phyloP scores from a whole-genome alignment of 2,329 filamentous ascomycete species.

The Fusarium sp. region DNA sequence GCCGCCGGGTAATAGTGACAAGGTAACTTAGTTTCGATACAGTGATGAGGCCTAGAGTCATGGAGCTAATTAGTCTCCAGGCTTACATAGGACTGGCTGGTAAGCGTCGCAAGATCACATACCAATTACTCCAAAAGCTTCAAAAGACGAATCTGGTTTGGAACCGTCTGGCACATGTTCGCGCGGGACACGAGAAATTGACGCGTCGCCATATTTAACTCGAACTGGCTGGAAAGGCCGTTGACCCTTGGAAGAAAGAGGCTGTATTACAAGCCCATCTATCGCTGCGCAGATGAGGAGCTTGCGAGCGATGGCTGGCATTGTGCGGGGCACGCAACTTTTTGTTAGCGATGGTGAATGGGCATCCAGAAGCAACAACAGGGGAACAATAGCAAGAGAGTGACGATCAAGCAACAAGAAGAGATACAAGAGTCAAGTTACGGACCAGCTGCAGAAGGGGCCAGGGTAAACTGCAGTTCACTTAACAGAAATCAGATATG shows the following conservation, averaged over 20 bases:
- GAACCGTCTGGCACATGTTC: slow-evolving; percentile 61
- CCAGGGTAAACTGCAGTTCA: slow-evolving; percentile 22
- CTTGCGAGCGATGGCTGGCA: slow-evolving; percentile 85
- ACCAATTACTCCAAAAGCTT: slow-evolving; percentile 72
- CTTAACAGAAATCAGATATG: slow-evolving; percentile 33
- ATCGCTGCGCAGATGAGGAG: slow-evolving; percentile 82
- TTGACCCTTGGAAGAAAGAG: slow-evolving; percentile 71
- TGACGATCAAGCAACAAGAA: slow-evolving; percentile 8
- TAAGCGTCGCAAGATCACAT: slow-evolving; percentile 40
- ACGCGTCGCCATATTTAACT: slow-evolving; percentile 76
- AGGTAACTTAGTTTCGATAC: slow-evolving; percentile 86
- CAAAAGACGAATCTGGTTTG: slow-evolving; percentile 64
- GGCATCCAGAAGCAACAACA: slow-evolving; percentile 25
- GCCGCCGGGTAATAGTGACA: slow-evolving; percentile 84
- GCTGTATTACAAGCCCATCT: slow-evolving; percentile 86
- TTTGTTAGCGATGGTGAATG: slow-evolving; percentile 13
- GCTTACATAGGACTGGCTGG: slow-evolving; percentile 3
- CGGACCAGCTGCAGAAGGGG: slow-evolving; percentile 6
- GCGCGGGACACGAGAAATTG: slow-evolving; percentile 58
- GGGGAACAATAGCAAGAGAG: slow-evolving; percentile 3
- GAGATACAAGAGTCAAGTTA: slow-evolving; percentile 7
- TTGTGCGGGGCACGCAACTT: slow-evolving; percentile 54
- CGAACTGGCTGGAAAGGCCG: slow-evolving; percentile 68
- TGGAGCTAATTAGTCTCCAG: slow-evolving; percentile 12
- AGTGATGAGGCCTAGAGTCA: slow-evolving; percentile 78